phyloP scores from a whole-genome alignment of 768 basidiomycete species.

The Pluteus cervinus region DNA sequence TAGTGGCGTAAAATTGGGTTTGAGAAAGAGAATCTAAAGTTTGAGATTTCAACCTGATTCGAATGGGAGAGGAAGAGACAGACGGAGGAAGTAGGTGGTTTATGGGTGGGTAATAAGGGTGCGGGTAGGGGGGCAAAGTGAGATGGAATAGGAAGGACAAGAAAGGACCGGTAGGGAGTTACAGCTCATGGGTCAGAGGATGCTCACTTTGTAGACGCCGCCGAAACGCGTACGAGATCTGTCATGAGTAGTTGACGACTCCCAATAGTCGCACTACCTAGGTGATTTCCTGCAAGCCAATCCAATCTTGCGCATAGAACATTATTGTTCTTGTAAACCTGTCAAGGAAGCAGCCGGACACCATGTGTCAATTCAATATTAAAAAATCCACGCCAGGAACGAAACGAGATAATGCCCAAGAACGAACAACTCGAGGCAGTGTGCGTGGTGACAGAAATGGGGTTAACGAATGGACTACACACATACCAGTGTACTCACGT shows the following conservation, averaged over 20 bases:
- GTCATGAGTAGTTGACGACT: slow-evolving; percentile 54
- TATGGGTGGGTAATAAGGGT: too few species aligned
- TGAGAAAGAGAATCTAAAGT: too few species aligned
- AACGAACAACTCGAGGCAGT: background rate
- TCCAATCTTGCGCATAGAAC: slow-evolving; percentile 44
- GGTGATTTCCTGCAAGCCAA: slow-evolving; percentile 47
- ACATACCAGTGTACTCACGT: slow-evolving; percentile 46
- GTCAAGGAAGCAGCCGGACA: slow-evolving; percentile 8
- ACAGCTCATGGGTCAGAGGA: background rate
- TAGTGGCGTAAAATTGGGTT: too few species aligned
- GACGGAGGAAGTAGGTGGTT: too few species aligned
- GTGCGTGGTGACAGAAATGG: slow-evolving; percentile 9
- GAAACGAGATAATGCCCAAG: too few species aligned
- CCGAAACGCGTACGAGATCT: slow-evolving; percentile 50
- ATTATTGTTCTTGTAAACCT: slow-evolving; percentile 42
- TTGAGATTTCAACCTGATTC: too few species aligned
- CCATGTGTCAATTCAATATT: background rate
- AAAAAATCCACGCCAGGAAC: background rate
- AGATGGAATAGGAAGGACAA: too few species aligned
- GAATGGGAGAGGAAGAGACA: too few species aligned
- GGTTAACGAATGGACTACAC: slow-evolving; percentile 10
- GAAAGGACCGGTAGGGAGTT: background rate
- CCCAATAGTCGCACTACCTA: slow-evolving; percentile 52
- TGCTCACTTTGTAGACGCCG: slow-evolving; percentile 42
- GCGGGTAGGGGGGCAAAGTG: too few species aligned